Evolutionary conservation across 2,329 filamentous ascomycete genomes (phyloP).

Genomic region (Cladorrhinum sp.): DNA sequence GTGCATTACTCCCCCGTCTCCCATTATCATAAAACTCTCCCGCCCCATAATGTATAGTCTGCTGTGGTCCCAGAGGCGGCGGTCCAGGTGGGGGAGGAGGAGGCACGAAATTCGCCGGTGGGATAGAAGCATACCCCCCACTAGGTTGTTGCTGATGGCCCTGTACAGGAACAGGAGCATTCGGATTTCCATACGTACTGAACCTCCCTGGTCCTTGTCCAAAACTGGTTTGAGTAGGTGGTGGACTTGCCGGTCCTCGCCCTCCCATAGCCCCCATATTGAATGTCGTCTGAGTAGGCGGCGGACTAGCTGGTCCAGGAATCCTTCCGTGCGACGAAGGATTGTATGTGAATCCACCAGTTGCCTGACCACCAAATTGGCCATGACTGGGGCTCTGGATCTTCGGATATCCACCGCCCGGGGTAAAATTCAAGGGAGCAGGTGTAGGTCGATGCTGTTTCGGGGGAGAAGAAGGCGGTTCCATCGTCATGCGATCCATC

Average conservation of each 20-base stretch:
- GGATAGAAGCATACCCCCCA: slow-evolving; percentile 46
- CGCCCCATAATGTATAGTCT: slow-evolving; percentile 54
- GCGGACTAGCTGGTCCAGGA: slow-evolving; percentile 55
- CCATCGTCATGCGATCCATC: slow-evolving; percentile 95
- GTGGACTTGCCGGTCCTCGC: slow-evolving; percentile 51
- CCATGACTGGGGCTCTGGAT: slow-evolving; percentile 52
- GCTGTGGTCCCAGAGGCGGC: slow-evolving; percentile 59
- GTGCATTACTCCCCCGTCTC: slow-evolving; percentile 29
- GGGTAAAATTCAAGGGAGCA: slow-evolving; percentile 36
- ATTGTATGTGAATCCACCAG: slow-evolving; percentile 44
- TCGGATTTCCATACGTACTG: slow-evolving; percentile 47
- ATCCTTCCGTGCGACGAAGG: slow-evolving; percentile 59
- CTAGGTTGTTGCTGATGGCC: slow-evolving; percentile 40
- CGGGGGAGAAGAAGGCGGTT: slow-evolving; percentile 50
- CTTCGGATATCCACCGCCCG: slow-evolving; percentile 50
- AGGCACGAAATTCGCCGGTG: slow-evolving; percentile 55
- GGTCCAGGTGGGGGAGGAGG: slow-evolving; percentile 63
- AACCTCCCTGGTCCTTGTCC: slow-evolving; percentile 41
- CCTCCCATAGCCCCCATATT: slow-evolving; percentile 41
- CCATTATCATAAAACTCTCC: slow-evolving; percentile 30
- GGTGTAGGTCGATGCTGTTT: slow-evolving; percentile 34
- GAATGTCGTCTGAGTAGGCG: slow-evolving; percentile 58
- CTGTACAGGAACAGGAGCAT: too few relatives aligned
- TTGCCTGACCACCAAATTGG: slow-evolving; percentile 32
- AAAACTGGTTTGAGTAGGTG: slow-evolving; percentile 56